Percentiles rank a stretch among this genome's conserved stretches.
Conservation (phyloP, 2,329 filamentous ascomycete species). For the Ophiocordyceps camponoti-saundersi region DNA sequence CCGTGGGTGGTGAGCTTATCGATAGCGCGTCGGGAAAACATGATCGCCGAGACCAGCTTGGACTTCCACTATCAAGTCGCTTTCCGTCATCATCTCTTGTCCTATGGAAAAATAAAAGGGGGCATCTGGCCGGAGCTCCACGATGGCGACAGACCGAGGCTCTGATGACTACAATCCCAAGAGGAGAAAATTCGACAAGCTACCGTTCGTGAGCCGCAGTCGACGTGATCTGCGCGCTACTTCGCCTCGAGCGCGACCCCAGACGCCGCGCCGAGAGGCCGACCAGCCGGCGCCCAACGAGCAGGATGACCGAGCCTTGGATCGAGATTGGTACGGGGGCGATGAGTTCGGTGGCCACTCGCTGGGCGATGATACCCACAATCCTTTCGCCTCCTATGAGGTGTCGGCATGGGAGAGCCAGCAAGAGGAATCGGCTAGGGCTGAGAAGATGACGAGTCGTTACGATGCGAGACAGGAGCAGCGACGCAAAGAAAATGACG, state of each 20-base stretch:
- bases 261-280: constrained; percentile 18
- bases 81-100: not conserved
- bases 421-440: constrained; percentile 59
- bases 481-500: constrained; percentile 86
- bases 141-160: constrained; percentile 11
- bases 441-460: constrained; percentile 64
- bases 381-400: constrained; percentile 69
- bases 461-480: constrained; percentile 57
- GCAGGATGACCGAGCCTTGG: constrained; percentile 58
- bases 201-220: constrained; percentile 10
- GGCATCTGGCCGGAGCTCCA: constrained; percentile 12
- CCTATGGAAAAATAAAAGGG: too few species aligned
- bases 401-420: constrained; percentile 57
- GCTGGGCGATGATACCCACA: constrained; percentile 83
- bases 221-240: constrained; percentile 16
- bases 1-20: constrained; percentile 19
- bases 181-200: constrained; percentile 18
- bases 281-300: constrained; percentile 45
- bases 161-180: constrained; percentile 22
- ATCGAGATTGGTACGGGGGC: constrained; percentile 84
- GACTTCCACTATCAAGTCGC: not conserved
- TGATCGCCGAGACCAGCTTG: constrained; percentile 2
- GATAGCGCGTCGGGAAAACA: constrained; percentile 16
- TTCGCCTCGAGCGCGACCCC: constrained; percentile 19
- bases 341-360: constrained; percentile 69